These are phyloP conservation scores for Ormosia semicastrata DNA, from an alignment of 306 rosid genomes.

Conservation along the genomic window DNA sequence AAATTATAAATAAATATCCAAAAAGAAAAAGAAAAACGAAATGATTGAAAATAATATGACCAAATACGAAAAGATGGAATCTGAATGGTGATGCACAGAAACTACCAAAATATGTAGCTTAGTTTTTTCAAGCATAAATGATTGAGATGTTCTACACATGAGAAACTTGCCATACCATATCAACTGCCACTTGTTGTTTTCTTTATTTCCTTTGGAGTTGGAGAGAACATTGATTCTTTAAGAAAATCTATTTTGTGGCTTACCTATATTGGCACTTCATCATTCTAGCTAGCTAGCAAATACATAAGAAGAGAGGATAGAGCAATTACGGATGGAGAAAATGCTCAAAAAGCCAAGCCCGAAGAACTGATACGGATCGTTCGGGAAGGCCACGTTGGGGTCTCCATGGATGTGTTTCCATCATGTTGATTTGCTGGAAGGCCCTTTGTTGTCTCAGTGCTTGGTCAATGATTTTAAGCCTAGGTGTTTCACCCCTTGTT, in stretches of 20 bases:
- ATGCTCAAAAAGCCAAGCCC: slow-evolving; percentile 92
- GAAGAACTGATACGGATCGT: slow-evolving; percentile 73
- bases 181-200: not conserved
- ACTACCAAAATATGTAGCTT: slow-evolving; percentile 39
- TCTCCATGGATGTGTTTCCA: slow-evolving; percentile 94
- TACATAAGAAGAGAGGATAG: not conserved
- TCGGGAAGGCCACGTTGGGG: slow-evolving; percentile 91
- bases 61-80: slow-evolving; percentile 47
- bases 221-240: slow-evolving; percentile 46
- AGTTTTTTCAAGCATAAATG: slow-evolving; percentile 37
- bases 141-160: slow-evolving; percentile 31
- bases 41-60: slow-evolving; percentile 44
- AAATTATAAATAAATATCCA: not conserved
- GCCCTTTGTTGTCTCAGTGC: slow-evolving; percentile 80
- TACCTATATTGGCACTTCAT: slow-evolving; percentile 15
- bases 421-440: slow-evolving; percentile 82
- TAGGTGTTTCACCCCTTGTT: slow-evolving; percentile 82
- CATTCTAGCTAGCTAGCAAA: not conserved
- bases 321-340: slow-evolving; percentile 73
- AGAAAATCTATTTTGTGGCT: slow-evolving; percentile 37
- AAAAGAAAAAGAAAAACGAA: not conserved
- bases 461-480: slow-evolving; percentile 76
- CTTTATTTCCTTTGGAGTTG: not conserved
- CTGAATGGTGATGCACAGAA: slow-evolving; percentile 60
- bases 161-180: slow-evolving; percentile 14